phyloP scores from a whole-genome alignment of 805 yeast species.

The Ogataea philodendri region DNA sequence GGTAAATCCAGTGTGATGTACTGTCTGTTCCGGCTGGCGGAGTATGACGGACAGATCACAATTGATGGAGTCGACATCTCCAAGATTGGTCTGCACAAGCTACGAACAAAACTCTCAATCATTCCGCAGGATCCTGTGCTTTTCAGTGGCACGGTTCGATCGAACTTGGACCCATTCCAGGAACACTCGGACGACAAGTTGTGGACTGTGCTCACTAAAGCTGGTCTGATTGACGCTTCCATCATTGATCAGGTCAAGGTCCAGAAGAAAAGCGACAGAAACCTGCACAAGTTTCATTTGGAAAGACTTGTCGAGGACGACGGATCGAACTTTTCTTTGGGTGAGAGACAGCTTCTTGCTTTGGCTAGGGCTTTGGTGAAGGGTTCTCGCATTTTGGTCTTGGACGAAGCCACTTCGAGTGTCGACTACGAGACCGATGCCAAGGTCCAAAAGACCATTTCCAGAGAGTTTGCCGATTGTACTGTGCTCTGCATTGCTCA shows the following conservation, averaged over 20 bases:
- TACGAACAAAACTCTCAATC: slow-evolving; percentile 72
- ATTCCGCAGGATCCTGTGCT: slow-evolving; percentile 90
- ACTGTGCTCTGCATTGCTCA: slow-evolving; percentile 76
- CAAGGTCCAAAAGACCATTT: slow-evolving; percentile 61
- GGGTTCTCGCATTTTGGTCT: slow-evolving; percentile 54
- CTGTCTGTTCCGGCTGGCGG: slow-evolving; percentile 55
- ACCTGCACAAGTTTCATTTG: slow-evolving; percentile 58
- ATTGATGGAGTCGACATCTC: slow-evolving; percentile 73
- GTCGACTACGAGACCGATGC: slow-evolving; percentile 74
- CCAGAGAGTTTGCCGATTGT: slow-evolving; percentile 54
- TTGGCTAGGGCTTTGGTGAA: slow-evolving; percentile 71
- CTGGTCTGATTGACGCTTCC: slow-evolving; percentile 50
- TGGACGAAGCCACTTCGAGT: slow-evolving; percentile 77
- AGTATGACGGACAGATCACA: slow-evolving; percentile 53
- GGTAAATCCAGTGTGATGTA: slow-evolving; percentile 70
- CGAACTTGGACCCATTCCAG: slow-evolving; percentile 76
- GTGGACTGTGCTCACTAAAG: slow-evolving; percentile 59
- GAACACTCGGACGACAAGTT: slow-evolving; percentile 50
- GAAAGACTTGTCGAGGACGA: slow-evolving; percentile 61
- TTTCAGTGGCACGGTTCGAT: slow-evolving; percentile 74
- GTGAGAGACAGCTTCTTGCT: slow-evolving; percentile 69
- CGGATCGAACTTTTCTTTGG: slow-evolving; percentile 67
- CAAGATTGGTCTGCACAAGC: slow-evolving; percentile 60
- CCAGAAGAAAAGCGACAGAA: slow-evolving; percentile 32
- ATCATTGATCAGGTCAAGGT: slow-evolving; percentile 34